Percentiles rank a stretch among this genome's conserved stretches.
phyloP scores from a whole-genome alignment of 129 eudicot species.

The Tagetes patula region DNA sequence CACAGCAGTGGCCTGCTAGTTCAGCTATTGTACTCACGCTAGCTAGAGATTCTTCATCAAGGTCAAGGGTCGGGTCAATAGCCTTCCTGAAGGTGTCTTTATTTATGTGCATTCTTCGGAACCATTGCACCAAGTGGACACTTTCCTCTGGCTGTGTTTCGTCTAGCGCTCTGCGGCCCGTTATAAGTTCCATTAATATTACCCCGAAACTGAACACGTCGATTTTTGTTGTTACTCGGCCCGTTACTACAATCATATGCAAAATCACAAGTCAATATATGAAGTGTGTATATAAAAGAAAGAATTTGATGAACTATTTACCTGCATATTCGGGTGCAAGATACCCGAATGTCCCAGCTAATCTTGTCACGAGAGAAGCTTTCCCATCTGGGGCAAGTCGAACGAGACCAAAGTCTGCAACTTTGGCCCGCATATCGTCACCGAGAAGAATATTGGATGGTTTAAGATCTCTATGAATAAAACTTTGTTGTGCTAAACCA shows the following conservation, averaged over 20 bases:
- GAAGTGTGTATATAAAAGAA: not conserved
- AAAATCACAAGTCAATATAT: not conserved
- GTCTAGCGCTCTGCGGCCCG: slow-evolving; percentile 84
- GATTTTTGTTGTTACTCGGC: slow-evolving; percentile 79
- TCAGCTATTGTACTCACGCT: slow-evolving; percentile 76
- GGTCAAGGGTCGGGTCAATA: slow-evolving; percentile 64
- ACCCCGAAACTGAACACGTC: slow-evolving; percentile 96
- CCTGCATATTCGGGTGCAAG: slow-evolving; percentile 99
- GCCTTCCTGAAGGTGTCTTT: slow-evolving; percentile 76
- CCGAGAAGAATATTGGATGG: slow-evolving; percentile 96
- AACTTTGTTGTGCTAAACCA: slow-evolving; percentile 86
- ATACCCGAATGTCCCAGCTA: slow-evolving; percentile 96
- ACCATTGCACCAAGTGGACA: slow-evolving; percentile 83
- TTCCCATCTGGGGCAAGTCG: slow-evolving; percentile 93
- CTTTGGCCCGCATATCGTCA: slow-evolving; percentile 96
- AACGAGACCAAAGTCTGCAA: slow-evolving; percentile 92
- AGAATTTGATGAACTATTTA: slow-evolving; percentile 3
- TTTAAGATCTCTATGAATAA: slow-evolving; percentile 87
- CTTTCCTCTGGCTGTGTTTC: slow-evolving; percentile 76
- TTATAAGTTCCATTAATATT: slow-evolving; percentile 78
- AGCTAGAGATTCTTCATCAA: slow-evolving; percentile 66
- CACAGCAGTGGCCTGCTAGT: slow-evolving; percentile 88
- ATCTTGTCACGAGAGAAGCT: slow-evolving; percentile 66
- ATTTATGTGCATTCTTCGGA: slow-evolving; percentile 76
- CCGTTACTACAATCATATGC: slow-evolving; percentile 58